Evolutionary conservation across 2,329 filamentous ascomycete species (phyloP), one percentile per base, ranked within the genome.

Genomic region (Herpotrichia juniperi): DNA sequence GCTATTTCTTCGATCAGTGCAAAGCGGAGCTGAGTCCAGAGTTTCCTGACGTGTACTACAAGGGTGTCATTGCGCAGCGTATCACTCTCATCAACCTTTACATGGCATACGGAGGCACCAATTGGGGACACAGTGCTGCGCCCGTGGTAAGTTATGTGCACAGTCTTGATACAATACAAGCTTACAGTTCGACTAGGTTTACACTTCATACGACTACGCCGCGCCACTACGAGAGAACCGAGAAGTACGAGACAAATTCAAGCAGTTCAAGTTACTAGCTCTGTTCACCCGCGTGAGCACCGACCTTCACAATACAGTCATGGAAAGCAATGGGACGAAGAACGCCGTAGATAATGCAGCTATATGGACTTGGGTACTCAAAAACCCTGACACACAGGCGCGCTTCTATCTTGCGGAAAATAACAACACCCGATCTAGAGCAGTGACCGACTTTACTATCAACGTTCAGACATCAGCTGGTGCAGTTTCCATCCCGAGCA

Each of bases 21-120:
- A 46, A 66, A 12, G 69, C 78, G 0, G 77, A 81, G 40, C 78
- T 79, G 28, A 74, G 70, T 17, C 68, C 74, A 0, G 75, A 75
- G 11, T 83, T 81, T 62, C 75, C 80, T 1, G 80, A 83, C 64
- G 77, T 84, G 1, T 84, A 81, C 50, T 84, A 83, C 62, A 83
- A 83, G 61, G 81, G 83, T 57, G 79, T 83, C 46, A 76, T 83
- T 49, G 81, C 75, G 5, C 80, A 82, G 47, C 69, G 76, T 19
- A 71, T 77, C 1, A 82, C 79, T 0, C 62, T 82, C 10, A 68
- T 80, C 28, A 82, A 74, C 40, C 52, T 83, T 12, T 83, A 83
- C 56, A 83, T 83, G 71, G 74, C 76, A 0, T 81, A 74, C 58
- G 81, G 81, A n/a, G 81, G 81, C 1, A 83, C 81, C 0, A 83